Evolutionary conservation across 1,284 basidiomycete species (phyloP).

Genomic region (Cyathus olla): DNA sequence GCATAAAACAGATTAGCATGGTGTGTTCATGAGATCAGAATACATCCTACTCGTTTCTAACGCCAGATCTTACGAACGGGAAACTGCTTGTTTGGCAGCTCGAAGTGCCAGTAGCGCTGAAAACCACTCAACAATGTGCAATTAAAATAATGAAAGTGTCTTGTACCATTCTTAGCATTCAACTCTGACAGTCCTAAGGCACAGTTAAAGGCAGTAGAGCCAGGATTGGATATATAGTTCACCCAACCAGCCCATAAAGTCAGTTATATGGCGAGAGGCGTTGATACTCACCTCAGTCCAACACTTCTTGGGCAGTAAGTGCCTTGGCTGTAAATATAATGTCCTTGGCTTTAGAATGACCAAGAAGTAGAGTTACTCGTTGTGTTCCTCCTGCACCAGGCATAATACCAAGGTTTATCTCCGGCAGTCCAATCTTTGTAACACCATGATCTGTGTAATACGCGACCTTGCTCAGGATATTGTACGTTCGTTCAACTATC

Average conservation of each 20-base stretch:
- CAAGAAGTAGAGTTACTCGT: constrained; percentile 85
- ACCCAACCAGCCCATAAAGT: constrained; percentile 63
- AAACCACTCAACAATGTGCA: constrained; percentile 9
- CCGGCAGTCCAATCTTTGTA: constrained; percentile 86
- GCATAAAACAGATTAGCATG: constrained; percentile 45
- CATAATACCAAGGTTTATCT: constrained; percentile 91
- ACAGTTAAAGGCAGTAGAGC: constrained; percentile 71
- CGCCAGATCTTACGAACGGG: constrained; percentile 81
- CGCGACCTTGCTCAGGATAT: constrained; percentile 2
- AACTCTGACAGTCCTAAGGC: constrained; percentile 73
- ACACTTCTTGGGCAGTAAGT: constrained; percentile 76
- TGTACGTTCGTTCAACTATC: not conserved
- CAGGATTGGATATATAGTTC: constrained; percentile 78
- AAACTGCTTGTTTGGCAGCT: constrained; percentile 91
- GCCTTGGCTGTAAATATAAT: constrained; percentile 85
- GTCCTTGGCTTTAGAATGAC: constrained; percentile 88
- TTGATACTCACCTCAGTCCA: constrained; percentile 72
- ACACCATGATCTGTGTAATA: constrained; percentile 63
- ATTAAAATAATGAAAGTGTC: not conserved
- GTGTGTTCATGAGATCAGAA: not conserved
- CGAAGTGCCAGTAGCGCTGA: constrained; percentile 89
- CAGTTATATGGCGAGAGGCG: not conserved
- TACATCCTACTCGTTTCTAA: constrained; percentile 73
- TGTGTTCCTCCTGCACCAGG: constrained; percentile 97
- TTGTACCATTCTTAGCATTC: constrained; percentile 78